Percentiles rank a stretch among this genome's conserved stretches.
These are phyloP conservation scores for Dryas drummondii DNA, from an alignment of 306 rosid species.

Conservation along the genomic window DNA sequence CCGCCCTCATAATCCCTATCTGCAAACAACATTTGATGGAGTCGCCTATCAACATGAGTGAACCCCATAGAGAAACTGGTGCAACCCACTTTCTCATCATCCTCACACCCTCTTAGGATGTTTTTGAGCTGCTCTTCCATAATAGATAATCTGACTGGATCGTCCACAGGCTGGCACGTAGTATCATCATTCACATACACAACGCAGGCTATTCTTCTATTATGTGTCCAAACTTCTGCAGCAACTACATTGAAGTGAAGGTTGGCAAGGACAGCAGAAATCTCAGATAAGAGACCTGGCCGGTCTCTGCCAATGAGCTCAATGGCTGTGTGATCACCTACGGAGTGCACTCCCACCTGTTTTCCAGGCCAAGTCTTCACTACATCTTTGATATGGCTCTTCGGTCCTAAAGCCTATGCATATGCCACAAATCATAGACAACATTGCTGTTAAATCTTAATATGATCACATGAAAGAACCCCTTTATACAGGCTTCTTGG, in stretches of 20 bases:
- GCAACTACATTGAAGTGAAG: conserved; percentile 61
- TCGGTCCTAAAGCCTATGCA: conserved; percentile 81
- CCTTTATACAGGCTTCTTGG: neutral
- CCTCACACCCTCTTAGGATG: conserved; percentile 64
- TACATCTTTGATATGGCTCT: conserved; percentile 52
- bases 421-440: conserved; percentile 45
- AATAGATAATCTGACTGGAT: conserved; percentile 48
- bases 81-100: conserved; percentile 54
- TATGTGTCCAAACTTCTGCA: conserved; percentile 89
- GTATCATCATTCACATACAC: conserved; percentile 59
- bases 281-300: conserved; percentile 78
- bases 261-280: conserved; percentile 74
- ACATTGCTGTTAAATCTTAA: conserved; percentile 44
- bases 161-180: conserved; percentile 39
- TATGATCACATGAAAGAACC: conserved; percentile 23
- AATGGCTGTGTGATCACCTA: conserved; percentile 61
- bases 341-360: conserved; percentile 62
- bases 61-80: conserved; percentile 71
- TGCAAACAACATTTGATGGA: conserved; percentile 80
- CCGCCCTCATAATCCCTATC: conserved; percentile 71
- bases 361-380: conserved; percentile 56
- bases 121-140: conserved; percentile 83
- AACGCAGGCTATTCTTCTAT: conserved; percentile 65
- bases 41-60: conserved; percentile 74
- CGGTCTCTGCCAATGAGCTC: conserved; percentile 82